Conservation (phyloP, 192 early-diverging fungal genomes). For the Gryganskiella cystojenkinii region DNA sequence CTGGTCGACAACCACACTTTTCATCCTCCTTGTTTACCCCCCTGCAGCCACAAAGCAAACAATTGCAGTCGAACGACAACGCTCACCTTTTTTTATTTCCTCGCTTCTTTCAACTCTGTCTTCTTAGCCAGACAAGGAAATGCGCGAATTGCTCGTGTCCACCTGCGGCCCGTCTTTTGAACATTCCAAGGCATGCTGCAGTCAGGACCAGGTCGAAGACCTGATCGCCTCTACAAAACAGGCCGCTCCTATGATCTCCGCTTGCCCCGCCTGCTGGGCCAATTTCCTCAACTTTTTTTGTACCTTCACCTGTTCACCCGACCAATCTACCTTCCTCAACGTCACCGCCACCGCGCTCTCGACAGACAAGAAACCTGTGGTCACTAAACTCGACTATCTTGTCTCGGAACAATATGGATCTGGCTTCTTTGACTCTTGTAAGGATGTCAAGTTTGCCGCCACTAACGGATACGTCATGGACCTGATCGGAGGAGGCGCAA, state of each 20-base stretch:
- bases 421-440: slow-evolving; percentile 70
- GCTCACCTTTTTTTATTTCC: neutral
- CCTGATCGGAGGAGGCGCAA: slow-evolving; percentile 71
- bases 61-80: neutral
- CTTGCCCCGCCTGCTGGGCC: slow-evolving; percentile 75
- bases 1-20: too few species aligned
- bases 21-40: neutral
- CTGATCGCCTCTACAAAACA: slow-evolving; percentile 60
- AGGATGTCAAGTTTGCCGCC: slow-evolving; percentile 74
- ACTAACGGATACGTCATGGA: slow-evolving; percentile 76
- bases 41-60: neutral
- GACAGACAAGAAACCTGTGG: slow-evolving; percentile 41
- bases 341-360: slow-evolving; percentile 56
- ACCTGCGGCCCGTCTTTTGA: slow-evolving; percentile 63
- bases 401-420: slow-evolving; percentile 65
- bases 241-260: slow-evolving; percentile 62
- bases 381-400: slow-evolving; percentile 59
- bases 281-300: slow-evolving; percentile 74
- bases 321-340: slow-evolving; percentile 74
- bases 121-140: slow-evolving; percentile 48
- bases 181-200: slow-evolving; percentile 64
- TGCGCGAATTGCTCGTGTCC: slow-evolving; percentile 58
- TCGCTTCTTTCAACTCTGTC: neutral
- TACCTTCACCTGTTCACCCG: slow-evolving; percentile 71
- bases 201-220: slow-evolving; percentile 60